A percentile compares a stretch with the other conserved stretches of the same genome.
Conservation (phyloP, 176 grass and related monocot genomes). For the Ensete glaucum region DNA sequence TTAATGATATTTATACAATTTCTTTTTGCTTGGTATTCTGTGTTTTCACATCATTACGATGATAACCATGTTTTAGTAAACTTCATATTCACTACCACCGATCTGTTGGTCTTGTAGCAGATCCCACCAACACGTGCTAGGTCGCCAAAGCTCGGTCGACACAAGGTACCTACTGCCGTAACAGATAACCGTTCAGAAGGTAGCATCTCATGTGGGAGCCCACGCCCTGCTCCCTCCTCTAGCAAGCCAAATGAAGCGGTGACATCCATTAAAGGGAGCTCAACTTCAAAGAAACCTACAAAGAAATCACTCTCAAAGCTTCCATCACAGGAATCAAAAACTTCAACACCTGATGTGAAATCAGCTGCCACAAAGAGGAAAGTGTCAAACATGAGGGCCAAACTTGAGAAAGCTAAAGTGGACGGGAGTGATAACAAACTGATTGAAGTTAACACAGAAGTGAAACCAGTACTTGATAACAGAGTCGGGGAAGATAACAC, state of each 20-base stretch:
- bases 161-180: slow-evolving; percentile 38
- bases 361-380: slow-evolving; percentile 31
- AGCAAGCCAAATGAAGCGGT: slow-evolving; percentile 31
- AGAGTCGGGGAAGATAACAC: slow-evolving; percentile 23
- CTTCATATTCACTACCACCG: too few species aligned
- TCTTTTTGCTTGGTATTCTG: too few species aligned
- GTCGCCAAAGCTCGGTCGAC: slow-evolving; percentile 82
- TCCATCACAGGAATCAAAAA: slow-evolving; percentile 26
- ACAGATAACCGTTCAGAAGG: slow-evolving; percentile 47
- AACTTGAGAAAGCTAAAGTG: slow-evolving; percentile 46
- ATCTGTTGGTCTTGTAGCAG: slow-evolving; percentile 21
- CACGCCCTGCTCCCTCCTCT: slow-evolving; percentile 26
- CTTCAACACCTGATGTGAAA: slow-evolving; percentile 34
- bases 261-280: slow-evolving; percentile 25
- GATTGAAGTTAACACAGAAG: slow-evolving; percentile 19
- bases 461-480: slow-evolving; percentile 25
- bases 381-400: slow-evolving; percentile 31
- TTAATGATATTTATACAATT: too few species aligned
- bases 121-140: slow-evolving; percentile 85
- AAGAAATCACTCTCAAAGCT: slow-evolving; percentile 45
- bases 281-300: slow-evolving; percentile 35
- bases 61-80: too few species aligned
- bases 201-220: slow-evolving; percentile 47
- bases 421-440: slow-evolving; percentile 26
- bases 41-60: too few species aligned